These are phyloP conservation scores for Coniella lustricola DNA, from an alignment of 2,329 filamentous ascomycete species.

Conservation along the genomic window DNA sequence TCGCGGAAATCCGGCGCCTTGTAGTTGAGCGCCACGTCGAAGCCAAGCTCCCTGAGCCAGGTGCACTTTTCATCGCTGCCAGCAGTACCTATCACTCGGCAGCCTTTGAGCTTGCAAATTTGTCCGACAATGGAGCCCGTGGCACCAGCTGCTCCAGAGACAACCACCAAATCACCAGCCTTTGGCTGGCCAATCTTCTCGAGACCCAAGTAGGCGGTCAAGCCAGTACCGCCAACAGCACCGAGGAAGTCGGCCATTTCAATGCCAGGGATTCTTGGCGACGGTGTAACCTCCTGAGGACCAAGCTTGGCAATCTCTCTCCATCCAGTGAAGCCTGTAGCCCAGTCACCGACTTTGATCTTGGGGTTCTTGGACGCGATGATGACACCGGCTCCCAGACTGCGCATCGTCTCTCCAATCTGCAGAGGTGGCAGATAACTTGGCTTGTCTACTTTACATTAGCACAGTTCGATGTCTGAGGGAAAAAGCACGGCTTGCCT, in stretches of 20 bases:
- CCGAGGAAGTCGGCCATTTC: conserved; percentile 45
- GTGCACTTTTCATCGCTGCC: conserved; percentile 50
- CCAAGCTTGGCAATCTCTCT: conserved; percentile 46
- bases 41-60: conserved; percentile 58
- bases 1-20: conserved; percentile 55
- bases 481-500: conserved; percentile 19
- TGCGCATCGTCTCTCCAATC: conserved; percentile 54
- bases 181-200: conserved; percentile 55
- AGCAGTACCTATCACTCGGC: conserved; percentile 46
- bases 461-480: neutral
- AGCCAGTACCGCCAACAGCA: conserved; percentile 50
- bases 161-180: conserved; percentile 58
- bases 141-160: conserved; percentile 60
- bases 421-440: conserved; percentile 55
- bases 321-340: conserved; percentile 46
- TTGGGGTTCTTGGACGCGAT: conserved; percentile 39
- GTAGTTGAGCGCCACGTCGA: conserved; percentile 63
- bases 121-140: conserved; percentile 61
- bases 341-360: conserved; percentile 44
- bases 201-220: conserved; percentile 63
- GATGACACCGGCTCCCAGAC: conserved; percentile 45
- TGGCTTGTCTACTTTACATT: conserved; percentile 6
- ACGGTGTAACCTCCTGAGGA: conserved; percentile 33
- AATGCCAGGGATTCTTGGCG: conserved; percentile 20
- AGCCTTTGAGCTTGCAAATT: conserved; percentile 58